These are phyloP conservation scores for Intubia oerlemansii DNA, from an alignment of 2,329 filamentous ascomycete genomes.

Conservation along the genomic window DNA sequence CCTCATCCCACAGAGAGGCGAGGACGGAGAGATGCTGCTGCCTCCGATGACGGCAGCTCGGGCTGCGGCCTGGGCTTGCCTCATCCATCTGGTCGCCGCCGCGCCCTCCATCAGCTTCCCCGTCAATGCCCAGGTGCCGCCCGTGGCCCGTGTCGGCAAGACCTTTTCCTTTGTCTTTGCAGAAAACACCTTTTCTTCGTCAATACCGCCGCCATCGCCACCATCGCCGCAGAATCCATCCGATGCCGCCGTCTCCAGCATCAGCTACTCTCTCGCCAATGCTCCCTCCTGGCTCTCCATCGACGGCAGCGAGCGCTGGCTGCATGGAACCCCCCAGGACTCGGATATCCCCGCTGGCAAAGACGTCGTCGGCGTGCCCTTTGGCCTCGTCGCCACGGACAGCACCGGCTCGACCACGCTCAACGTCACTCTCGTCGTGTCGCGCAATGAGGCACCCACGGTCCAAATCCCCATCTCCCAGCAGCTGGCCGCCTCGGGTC, in stretches of 20 bases:
- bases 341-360: constrained; percentile 22
- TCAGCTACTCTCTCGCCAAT: constrained; percentile 44
- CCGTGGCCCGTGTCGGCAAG: constrained; percentile 47
- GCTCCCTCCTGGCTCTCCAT: constrained; percentile 58
- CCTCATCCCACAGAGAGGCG: not conserved
- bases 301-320: constrained; percentile 37
- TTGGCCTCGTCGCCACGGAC: constrained; percentile 52
- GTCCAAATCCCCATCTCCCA: constrained; percentile 33
- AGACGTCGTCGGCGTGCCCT: constrained; percentile 31
- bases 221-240: too few species aligned
- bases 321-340: constrained; percentile 48
- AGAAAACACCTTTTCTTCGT: constrained; percentile 48
- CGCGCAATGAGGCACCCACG: constrained; percentile 29
- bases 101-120: constrained; percentile 38
- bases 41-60: constrained; percentile 2
- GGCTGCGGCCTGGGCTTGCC: constrained; percentile 4
- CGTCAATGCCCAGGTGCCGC: constrained; percentile 67
- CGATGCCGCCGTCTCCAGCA: too few species aligned
- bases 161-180: constrained; percentile 54
- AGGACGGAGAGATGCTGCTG: constrained; percentile 3
- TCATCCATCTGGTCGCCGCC: constrained; percentile 9
- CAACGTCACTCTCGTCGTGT: constrained; percentile 51
- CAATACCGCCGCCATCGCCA: constrained; percentile 28
- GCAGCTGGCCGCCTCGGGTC: constrained; percentile 35
- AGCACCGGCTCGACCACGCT: constrained; percentile 38